phyloP scores from a whole-genome alignment of 495 filamentous ascomycete genomes.

The Parathielavia appendiculata region DNA sequence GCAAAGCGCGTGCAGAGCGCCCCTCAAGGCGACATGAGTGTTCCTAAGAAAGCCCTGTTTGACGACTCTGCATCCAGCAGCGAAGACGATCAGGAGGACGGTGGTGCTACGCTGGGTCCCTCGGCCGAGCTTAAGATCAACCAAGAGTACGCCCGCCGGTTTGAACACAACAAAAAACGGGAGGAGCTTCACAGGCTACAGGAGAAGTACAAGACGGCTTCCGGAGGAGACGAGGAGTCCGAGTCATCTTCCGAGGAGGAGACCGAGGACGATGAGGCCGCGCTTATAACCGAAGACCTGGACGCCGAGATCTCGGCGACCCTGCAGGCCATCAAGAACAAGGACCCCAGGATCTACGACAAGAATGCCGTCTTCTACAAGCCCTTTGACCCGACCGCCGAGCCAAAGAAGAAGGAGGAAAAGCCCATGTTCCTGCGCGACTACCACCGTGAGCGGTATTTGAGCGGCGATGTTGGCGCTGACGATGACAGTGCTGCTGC shows the following conservation, averaged over 20 bases:
- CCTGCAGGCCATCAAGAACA: constrained; percentile 76
- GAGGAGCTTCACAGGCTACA: constrained; percentile 86
- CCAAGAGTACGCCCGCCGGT: constrained; percentile 78
- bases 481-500: constrained; percentile 55
- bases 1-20: constrained; percentile 18
- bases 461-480: constrained; percentile 55
- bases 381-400: constrained; percentile 52
- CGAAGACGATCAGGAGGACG: constrained; percentile 53
- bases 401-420: constrained; percentile 53
- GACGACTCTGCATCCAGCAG: constrained; percentile 38
- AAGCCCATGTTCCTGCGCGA: constrained; percentile 84
- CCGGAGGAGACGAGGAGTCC: constrained; percentile 45
- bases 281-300: constrained; percentile 71
- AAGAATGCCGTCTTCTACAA: constrained; percentile 69
- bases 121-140: constrained; percentile 71
- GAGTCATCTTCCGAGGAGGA: constrained; percentile 63
- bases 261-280: constrained; percentile 83
- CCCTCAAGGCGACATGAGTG: constrained; percentile 5
- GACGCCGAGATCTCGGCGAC: constrained; percentile 84
- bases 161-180: constrained; percentile 94
- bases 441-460: constrained; percentile 82
- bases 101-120: constrained; percentile 50
- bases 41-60: constrained; percentile 28
- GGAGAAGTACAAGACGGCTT: constrained; percentile 71
- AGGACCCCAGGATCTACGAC: constrained; percentile 89